Evolutionary conservation across 1,139 yeast species (phyloP).

Genomic region (Blastobotrys proliferans): DNA sequence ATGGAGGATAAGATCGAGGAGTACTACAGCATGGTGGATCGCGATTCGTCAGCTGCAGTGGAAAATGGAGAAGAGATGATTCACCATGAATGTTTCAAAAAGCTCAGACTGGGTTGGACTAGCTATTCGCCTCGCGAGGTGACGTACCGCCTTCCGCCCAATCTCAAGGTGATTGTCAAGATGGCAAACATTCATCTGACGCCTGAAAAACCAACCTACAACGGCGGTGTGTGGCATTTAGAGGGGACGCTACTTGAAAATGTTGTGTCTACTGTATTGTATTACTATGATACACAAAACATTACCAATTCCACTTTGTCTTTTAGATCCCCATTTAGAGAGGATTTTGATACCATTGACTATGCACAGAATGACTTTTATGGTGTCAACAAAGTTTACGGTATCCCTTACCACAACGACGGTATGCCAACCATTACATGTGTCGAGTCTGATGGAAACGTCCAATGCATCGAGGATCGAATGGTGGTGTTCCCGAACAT

Average conservation of each 20-base stretch:
- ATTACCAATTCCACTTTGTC: conserved; percentile 39
- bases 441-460: no score
- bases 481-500: conserved; percentile 41
- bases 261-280: conserved; percentile 43
- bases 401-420: no score
- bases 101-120: no score
- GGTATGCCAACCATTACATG: no score
- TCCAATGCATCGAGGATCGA: conserved; percentile 33
- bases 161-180: conserved; percentile 41
- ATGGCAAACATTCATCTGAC: conserved; percentile 40
- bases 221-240: conserved; percentile 47
- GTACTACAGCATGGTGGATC: no score
- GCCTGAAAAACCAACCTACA: conserved; percentile 41
- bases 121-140: no score
- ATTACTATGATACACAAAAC: conserved; percentile 44
- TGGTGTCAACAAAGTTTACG: conserved; percentile 33
- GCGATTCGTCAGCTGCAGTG: no score
- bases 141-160: no score
- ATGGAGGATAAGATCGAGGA: no score
- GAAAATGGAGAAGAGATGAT: no score
- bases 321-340: conserved; percentile 32
- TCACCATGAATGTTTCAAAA: no score
- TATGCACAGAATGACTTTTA: conserved; percentile 40
- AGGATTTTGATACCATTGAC: conserved; percentile 30
- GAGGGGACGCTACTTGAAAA: conserved; percentile 45